Conservation (phyloP, 1,284 basidiomycete genomes). For the Rhizopogon parksii region DNA sequence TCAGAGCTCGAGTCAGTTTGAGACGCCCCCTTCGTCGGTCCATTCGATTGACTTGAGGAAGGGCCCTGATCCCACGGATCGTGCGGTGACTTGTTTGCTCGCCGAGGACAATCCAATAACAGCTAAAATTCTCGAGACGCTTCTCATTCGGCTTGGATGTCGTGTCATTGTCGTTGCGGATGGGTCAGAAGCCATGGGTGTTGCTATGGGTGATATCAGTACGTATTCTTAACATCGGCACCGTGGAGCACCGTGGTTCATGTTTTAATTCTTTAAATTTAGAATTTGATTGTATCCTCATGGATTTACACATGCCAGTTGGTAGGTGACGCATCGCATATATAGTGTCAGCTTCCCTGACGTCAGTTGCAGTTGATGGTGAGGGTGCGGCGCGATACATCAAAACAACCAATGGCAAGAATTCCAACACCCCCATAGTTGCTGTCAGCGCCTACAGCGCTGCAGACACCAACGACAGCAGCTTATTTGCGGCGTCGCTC, state of each 20-base stretch:
- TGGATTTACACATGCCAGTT: slow-evolving; percentile 88
- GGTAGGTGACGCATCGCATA: slow-evolving; percentile 42
- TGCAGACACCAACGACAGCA: slow-evolving; percentile 59
- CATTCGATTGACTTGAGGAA: slow-evolving; percentile 70
- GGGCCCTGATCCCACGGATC: slow-evolving; percentile 64
- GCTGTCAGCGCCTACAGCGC: slow-evolving; percentile 83
- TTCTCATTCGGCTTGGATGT: slow-evolving; percentile 88
- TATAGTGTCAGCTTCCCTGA: slow-evolving; percentile 2
- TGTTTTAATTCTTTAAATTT: slow-evolving; percentile 12
- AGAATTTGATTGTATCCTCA: slow-evolving; percentile 87
- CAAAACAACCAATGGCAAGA: slow-evolving; percentile 91
- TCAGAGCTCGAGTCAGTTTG: slow-evolving; percentile 45
- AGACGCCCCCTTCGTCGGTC: slow-evolving; percentile 66
- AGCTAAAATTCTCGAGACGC: slow-evolving; percentile 90
- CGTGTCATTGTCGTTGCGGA: slow-evolving; percentile 91
- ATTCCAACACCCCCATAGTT: slow-evolving; percentile 84
- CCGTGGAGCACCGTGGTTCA: slow-evolving; percentile 6
- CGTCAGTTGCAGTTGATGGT: slow-evolving; percentile 61
- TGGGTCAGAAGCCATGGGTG: slow-evolving; percentile 93
- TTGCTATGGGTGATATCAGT: slow-evolving; percentile 96
- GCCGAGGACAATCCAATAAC: slow-evolving; percentile 98
- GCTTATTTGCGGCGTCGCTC: slow-evolving; percentile 80
- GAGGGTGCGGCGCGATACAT: slow-evolving; percentile 91
- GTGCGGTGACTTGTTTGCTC: slow-evolving; percentile 84
- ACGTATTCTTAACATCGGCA: slow-evolving; percentile 31